Conservation (phyloP, 192 early-diverging fungal genomes). For the Coemansia sp. region DNA sequence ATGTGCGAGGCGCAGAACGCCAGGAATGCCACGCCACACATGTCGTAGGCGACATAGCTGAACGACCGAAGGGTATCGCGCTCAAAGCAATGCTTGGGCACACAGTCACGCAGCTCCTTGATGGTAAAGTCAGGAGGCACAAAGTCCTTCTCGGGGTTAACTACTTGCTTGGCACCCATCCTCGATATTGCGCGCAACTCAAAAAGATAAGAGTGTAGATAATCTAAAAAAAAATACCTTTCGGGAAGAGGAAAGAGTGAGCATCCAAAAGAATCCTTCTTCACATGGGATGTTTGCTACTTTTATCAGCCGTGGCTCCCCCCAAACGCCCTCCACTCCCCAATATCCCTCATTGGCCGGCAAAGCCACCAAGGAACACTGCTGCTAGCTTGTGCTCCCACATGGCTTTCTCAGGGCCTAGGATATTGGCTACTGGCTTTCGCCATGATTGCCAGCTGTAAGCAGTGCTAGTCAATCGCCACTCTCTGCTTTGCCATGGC, state of each 20-base stretch:
- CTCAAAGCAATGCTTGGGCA: slow-evolving; percentile 94
- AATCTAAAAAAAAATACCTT: neutral
- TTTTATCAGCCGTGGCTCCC: neutral
- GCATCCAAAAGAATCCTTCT: neutral
- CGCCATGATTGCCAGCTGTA: no score
- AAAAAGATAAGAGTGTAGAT: slow-evolving; percentile 5
- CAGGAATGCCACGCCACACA: slow-evolving; percentile 64
- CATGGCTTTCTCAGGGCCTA: neutral
- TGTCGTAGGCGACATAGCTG: slow-evolving; percentile 76
- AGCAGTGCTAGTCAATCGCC: neutral
- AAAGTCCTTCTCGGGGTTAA: slow-evolving; percentile 48
- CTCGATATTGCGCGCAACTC: neutral
- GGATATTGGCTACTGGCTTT: neutral
- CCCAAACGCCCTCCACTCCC: neutral
- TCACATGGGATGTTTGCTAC: neutral
- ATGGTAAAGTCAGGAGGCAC: slow-evolving; percentile 75
- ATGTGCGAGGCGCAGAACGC: slow-evolving; percentile 71
- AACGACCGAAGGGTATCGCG: slow-evolving; percentile 79
- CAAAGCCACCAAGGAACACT: neutral
- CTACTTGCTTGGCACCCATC: slow-evolving; percentile 42
- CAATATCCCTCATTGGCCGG: neutral
- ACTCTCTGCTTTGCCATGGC: neutral
- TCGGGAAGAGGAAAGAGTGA: neutral
- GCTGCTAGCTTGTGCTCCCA: neutral
- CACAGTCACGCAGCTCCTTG: slow-evolving; percentile 86